phyloP scores from a whole-genome alignment of 1,139 yeast species.

The Blastobotrys arbuscula region DNA sequence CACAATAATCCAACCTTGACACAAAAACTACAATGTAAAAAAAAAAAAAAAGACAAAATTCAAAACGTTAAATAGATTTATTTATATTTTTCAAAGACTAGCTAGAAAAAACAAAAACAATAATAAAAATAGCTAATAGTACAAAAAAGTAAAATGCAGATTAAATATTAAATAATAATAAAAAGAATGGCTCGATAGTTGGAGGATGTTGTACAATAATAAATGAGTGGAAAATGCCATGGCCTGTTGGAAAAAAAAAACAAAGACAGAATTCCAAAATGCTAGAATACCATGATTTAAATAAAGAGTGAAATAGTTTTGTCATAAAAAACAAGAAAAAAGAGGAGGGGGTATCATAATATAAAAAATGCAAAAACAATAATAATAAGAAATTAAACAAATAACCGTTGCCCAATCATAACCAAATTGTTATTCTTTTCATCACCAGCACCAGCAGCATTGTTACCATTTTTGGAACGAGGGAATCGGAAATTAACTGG shows the following conservation, averaged over 20 bases:
- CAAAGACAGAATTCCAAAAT: too few species aligned
- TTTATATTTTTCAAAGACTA: too few species aligned
- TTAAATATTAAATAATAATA: too few species aligned
- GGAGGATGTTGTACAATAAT: too few species aligned
- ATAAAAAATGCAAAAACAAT: not conserved
- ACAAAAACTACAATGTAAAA: too few species aligned
- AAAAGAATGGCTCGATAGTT: too few species aligned
- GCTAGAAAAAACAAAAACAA: too few species aligned
- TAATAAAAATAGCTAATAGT: too few species aligned
- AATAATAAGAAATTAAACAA: conserved; percentile 2
- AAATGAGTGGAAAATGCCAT: not conserved
- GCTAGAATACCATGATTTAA: not conserved
- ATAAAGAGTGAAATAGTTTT: not conserved
- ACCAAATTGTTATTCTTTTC: not conserved
- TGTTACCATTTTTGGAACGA: not conserved
- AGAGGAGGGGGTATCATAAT: not conserved
- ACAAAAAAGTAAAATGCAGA: too few species aligned
- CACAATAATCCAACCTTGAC: too few species aligned
- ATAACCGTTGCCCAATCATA: conserved; percentile 11
- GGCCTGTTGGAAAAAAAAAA: not conserved
- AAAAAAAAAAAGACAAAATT: too few species aligned
- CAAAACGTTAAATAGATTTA: too few species aligned
- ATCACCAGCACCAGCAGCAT: not conserved
- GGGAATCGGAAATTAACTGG: conserved; percentile 13
- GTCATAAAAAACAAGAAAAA: not conserved